phyloP scores from a whole-genome alignment of 192 early-diverging fungal species.

The Cetraspora pellucida region DNA sequence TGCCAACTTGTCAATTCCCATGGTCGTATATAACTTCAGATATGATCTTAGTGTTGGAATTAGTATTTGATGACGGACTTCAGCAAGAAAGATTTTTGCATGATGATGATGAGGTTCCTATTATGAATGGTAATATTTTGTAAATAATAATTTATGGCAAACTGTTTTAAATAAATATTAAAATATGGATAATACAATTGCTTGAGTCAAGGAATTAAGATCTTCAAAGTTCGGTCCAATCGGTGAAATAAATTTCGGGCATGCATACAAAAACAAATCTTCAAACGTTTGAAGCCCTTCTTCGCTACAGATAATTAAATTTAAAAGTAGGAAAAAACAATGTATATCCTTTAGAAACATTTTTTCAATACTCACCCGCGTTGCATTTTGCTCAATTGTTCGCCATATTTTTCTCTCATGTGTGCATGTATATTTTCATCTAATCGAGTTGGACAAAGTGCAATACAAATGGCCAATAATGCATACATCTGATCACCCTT shows the following conservation, averaged over 20 bases:
- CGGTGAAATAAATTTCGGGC: slow-evolving; percentile 95
- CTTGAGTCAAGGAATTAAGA: slow-evolving; percentile 41
- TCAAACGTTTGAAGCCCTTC: slow-evolving; percentile 81
- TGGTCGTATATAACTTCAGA: slow-evolving; percentile 94
- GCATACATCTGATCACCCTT: slow-evolving; percentile 97
- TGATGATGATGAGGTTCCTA: slow-evolving; percentile 79
- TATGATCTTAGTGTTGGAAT: slow-evolving; percentile 90
- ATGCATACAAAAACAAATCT: slow-evolving; percentile 88
- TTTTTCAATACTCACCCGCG: slow-evolving; percentile 53
- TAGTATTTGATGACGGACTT: slow-evolving; percentile 83
- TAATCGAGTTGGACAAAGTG: slow-evolving; percentile 88
- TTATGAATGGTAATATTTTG: neutral
- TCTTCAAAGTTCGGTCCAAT: slow-evolving; percentile 84
- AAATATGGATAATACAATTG: slow-evolving; percentile 21
- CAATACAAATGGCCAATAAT: slow-evolving; percentile 85
- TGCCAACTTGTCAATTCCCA: slow-evolving; percentile 86
- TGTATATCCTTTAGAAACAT: neutral
- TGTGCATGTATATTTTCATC: slow-evolving; percentile 91
- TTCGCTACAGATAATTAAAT: slow-evolving; percentile 53
- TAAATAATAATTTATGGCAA: neutral
- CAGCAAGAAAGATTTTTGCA: slow-evolving; percentile 81
- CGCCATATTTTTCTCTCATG: slow-evolving; percentile 91
- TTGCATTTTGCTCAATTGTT: slow-evolving; percentile 87
- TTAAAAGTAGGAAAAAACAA: neutral
- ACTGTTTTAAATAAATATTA: neutral